Base-by-base conservation (phyloP, 2,329 filamentous ascomycete genomes). In the Cadophora gregata region DNA sequence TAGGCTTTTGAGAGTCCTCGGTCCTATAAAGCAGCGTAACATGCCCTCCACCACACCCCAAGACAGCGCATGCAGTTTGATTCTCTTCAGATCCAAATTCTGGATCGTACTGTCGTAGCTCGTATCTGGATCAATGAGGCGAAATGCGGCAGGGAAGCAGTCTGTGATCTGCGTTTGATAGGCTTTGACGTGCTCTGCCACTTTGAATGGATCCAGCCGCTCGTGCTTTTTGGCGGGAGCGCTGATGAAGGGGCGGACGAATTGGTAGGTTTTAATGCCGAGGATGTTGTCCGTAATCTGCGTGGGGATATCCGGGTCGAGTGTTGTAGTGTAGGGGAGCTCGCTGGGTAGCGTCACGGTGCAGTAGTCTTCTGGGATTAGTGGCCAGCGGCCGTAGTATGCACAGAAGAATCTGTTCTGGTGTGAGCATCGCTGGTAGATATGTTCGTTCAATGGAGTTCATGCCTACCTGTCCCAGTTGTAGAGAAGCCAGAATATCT, bases 191-290 rank as follows among this genome's bases (percentile, higher is more conserved):
- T 58, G 55, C 33, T 58, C 33, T 33, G 31, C 33, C 27, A 58
- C 55, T 27, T 25, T 36, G 31, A 58, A 56, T 8, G 55, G 55
- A 19, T 58, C 33, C 33, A 42, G 27, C 2, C 55, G 55, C 21
- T 58, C 31, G 21, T 42, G 31, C 36, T 58, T 38, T 3, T 58
- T 58, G n/a, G 55, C 55, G n/a, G 55, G 31, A 12, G 55, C 55
- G 12, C 55, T 58, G n/a, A 58, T 58, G 55, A 58, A 58, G 5
- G 55, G 33, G 2, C 29, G 55, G 31, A 58, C 42, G 55, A 58
- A 58, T 16, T 25, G 55, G 21, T 58, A 58, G 55, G 33, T 38
- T 38, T 58, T 58, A 2, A 58, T 58, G 10, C 31, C 12, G 33
- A 38, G 55, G 31, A 58, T 58, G n/a, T 25, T 58, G 55, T 58